Evolutionary conservation across 306 rosid species (phyloP).

Genomic region (Pyrus bretschneideri): DNA sequence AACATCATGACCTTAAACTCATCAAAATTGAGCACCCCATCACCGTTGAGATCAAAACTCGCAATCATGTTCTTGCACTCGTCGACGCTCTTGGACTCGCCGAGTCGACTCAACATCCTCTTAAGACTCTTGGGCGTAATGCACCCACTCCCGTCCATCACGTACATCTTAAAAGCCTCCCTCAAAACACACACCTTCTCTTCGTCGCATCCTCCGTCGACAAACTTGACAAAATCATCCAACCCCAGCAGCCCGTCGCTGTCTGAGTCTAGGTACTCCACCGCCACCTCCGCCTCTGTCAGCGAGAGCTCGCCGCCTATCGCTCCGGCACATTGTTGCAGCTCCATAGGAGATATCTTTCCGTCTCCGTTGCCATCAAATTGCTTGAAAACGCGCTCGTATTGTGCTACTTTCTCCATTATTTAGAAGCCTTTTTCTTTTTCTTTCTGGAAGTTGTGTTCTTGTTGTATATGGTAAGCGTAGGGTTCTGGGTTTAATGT

Average conservation of each 20-base stretch:
- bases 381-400: slow-evolving; percentile 51
- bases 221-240: slow-evolving; percentile 60
- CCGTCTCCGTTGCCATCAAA: slow-evolving; percentile 66
- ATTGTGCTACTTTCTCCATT: slow-evolving; percentile 37
- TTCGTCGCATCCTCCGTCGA: slow-evolving; percentile 67
- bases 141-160: slow-evolving; percentile 59
- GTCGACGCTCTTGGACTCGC: slow-evolving; percentile 51
- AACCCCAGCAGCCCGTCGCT: slow-evolving; percentile 57
- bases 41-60: slow-evolving; percentile 68
- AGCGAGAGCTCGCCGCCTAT: slow-evolving; percentile 45
- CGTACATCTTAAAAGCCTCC: slow-evolving; percentile 80
- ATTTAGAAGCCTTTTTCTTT: neutral
- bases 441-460: neutral
- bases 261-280: slow-evolving; percentile 37
- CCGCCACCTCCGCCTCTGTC: slow-evolving; percentile 40
- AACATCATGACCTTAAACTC: slow-evolving; percentile 80
- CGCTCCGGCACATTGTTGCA: slow-evolving; percentile 40
- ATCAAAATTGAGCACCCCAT: slow-evolving; percentile 72
- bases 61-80: slow-evolving; percentile 61
- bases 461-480: too few relatives aligned
- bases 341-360: slow-evolving; percentile 57
- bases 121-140: slow-evolving; percentile 70
- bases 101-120: slow-evolving; percentile 61
- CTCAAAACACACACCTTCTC: slow-evolving; percentile 51
- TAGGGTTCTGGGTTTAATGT: neutral